Evolutionary conservation across 1,284 basidiomycete species (phyloP), one percentile per base, ranked within the genome.

Genomic region (Irpex sp.): DNA sequence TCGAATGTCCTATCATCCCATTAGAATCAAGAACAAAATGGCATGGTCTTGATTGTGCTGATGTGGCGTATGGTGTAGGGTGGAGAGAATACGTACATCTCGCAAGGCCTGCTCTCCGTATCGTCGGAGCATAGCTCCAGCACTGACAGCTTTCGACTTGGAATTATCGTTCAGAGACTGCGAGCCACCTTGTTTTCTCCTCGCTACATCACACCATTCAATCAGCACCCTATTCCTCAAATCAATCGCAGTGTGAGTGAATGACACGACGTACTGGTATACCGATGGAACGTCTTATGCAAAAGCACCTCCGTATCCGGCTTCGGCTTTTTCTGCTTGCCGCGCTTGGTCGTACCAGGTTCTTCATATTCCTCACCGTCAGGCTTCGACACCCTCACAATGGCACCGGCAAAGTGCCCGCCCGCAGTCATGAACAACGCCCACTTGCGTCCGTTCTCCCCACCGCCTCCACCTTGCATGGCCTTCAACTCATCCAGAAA

Each of bases 261-360:
- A 34, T 11, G 19, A 62, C 31, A 37, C 56, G 15, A 77, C 85
- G 65, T 65, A 97, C 95, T 99, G 0, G 97, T 99, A 76, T 99
- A 99, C 5, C 97, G 89, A 76, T 99, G 97, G 76, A 98, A 99
- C 0, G 97, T 98, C 78, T 99, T 99, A 74, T 97, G 94, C 65
- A 84, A 83, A 51, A 99, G 71, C 2, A 99, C 85, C 71, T 96
- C 89, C 2, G 89, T 86, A 58, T 91, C 88, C 2, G 86, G 79
- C 68, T 82, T 87, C 0, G 84, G 81, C 66, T 76, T 88, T 75
- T 77, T 86, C 66, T 81, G 82, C 68, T 86, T 88, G 65, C 86
- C 84, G 66, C 81, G 86, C 70, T 80, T 83, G 61, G 79, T 82
- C 40, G 73, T 72, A 38, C 65, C 74, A 34, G 75, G 77, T 44